Base-by-base conservation (phyloP, 2,329 filamentous ascomycete genomes). In the Claviceps sp. region DNA sequence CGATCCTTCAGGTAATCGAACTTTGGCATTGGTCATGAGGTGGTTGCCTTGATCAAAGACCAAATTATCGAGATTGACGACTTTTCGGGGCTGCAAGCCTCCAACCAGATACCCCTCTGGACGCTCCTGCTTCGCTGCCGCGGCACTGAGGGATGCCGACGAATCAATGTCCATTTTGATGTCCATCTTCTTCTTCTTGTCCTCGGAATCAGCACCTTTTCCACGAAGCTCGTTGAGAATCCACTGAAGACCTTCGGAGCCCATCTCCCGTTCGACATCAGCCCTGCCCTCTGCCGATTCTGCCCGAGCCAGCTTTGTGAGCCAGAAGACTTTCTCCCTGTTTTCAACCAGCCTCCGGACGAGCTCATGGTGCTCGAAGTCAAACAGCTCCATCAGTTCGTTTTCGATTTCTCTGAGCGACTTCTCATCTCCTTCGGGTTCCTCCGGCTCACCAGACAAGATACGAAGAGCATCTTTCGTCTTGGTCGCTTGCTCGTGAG, bases 31-130 rank as follows among this genome's bases (percentile, higher is more conserved):
- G n/a, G 93, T 97, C 91, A 97, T 98, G 44, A 98, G 77, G 72
- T 98, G 93, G 62, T 97, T 98, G 50, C 93, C 93, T 69, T 97
- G 91, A 60, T 97, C 93, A 64, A 98, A 98, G 41, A 96, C 79
- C 37, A 98, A 79, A 61, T 97, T 97, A 53, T 98, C 91, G 49
- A 98, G 75, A 64, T 97, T 97, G 65, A 98, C 89, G 45, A 89
- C 72, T 63, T 87, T 88, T 59, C 84, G 84, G 2, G 94, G 93
- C 61, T 93, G 87, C 40, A 98, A 74, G 14, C 89, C 89, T 51
- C 90, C 88, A 36, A 89, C 77, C 20, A 95, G 72, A 50, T 79
- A 78, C 49, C 82, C 84, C 48, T 89, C 85, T 22, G 72, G 66
- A 47, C 77, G 76, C 55, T 85, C 79, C 65, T 66, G 59, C 63